These are phyloP conservation scores for Aspergillus pseudoviridinutans DNA, from an alignment of 2,329 filamentous ascomycete genomes.

Conservation along the genomic window DNA sequence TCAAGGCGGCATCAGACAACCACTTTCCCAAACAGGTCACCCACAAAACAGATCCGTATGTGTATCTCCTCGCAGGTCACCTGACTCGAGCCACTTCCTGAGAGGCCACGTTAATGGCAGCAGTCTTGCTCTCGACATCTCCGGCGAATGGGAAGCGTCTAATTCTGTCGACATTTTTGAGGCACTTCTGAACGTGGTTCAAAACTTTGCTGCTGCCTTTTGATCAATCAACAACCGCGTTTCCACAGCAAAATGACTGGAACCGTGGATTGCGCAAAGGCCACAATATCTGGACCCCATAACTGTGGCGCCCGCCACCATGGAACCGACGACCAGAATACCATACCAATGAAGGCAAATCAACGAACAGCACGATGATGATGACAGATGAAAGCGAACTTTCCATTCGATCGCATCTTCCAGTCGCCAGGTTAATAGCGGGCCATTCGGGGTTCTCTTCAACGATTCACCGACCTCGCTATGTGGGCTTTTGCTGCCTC, in stretches of 20 bases:
- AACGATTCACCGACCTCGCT: neutral
- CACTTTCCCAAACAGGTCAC: no score
- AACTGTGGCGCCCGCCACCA: neutral
- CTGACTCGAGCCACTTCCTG: neutral
- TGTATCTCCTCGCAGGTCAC: neutral
- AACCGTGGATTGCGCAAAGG: neutral
- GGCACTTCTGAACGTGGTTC: neutral
- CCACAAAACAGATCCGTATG: neutral
- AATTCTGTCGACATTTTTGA: no score
- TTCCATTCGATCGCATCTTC: neutral
- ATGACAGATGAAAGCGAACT: neutral
- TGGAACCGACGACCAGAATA: neutral
- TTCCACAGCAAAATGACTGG: neutral
- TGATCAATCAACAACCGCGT: neutral
- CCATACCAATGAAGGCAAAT: neutral
- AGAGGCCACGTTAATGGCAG: neutral
- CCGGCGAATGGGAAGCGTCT: no score
- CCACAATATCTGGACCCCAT: neutral
- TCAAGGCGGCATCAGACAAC: neutral
- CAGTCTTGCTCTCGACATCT: neutral
- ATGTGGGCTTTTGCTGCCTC: neutral
- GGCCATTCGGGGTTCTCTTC: conserved; percentile 4
- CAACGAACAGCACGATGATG: neutral
- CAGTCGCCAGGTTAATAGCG: neutral
- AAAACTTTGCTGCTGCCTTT: neutral